Evolutionary conservation across 139 green algal genomes (phyloP).

Genomic region (Micromonas commoda): DNA sequence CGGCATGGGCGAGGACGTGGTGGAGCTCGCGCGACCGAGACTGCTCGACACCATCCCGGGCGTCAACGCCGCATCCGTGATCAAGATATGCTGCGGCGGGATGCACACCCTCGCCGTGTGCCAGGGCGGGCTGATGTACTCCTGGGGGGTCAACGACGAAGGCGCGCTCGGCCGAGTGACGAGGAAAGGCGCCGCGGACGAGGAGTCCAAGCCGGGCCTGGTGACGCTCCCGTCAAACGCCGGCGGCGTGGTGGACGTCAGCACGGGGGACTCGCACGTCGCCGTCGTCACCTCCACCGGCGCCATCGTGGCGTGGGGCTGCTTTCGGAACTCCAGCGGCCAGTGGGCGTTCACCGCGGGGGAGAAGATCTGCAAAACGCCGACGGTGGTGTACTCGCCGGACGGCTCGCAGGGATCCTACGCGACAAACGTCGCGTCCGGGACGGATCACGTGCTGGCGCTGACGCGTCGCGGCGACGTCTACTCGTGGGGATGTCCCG

Average conservation of each 20-base stretch:
- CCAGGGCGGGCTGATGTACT: constrained; percentile 53
- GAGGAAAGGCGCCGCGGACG: constrained; percentile 14
- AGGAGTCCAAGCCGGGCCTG: constrained; percentile 21
- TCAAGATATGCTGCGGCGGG: constrained; percentile 59
- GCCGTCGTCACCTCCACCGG: constrained; percentile 6
- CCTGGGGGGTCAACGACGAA: constrained; percentile 86
- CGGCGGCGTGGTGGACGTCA: neutral
- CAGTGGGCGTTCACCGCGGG: constrained; percentile 15
- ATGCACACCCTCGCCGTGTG: constrained; percentile 81
- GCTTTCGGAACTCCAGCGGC: constrained; percentile 22
- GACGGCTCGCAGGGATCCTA: neutral
- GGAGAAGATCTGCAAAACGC: neutral
- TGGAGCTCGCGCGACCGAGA: constrained; percentile 20
- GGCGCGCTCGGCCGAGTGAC: constrained; percentile 27
- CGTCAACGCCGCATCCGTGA: neutral
- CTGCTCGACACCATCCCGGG: neutral
- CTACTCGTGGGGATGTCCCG: constrained; percentile 27
- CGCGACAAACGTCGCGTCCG: neutral
- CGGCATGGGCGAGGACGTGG: constrained; percentile 36
- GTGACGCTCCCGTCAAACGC: constrained; percentile 20
- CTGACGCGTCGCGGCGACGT: constrained; percentile 16
- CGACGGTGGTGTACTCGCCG: neutral
- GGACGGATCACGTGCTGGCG: constrained; percentile 22
- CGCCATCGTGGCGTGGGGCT: constrained; percentile 19
- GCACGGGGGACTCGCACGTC: constrained; percentile 27